These are phyloP conservation scores for Luzula sylvatica DNA, from an alignment of 176 grass and related monocot genomes.

Conservation along the genomic window DNA sequence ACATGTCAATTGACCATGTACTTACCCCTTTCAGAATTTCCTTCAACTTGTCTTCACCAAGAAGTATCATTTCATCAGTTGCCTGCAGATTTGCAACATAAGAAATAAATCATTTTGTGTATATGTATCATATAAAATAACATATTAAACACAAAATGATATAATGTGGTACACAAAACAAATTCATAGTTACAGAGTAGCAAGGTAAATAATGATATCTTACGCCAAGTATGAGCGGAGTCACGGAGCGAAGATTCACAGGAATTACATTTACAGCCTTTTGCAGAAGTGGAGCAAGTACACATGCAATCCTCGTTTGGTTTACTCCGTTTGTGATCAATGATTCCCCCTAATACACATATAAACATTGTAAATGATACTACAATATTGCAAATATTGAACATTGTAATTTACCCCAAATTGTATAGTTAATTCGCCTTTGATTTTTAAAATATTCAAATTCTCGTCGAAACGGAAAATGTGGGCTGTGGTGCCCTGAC, in stretches of 20 bases:
- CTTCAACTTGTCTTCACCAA: slow-evolving; percentile 27
- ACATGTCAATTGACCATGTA: background rate
- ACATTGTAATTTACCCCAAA: too few species aligned
- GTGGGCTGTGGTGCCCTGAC: background rate
- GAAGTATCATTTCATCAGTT: slow-evolving; percentile 30
- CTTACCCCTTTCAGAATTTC: slow-evolving; percentile 38
- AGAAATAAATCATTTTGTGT: too few species aligned
- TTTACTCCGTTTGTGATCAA: slow-evolving; percentile 39
- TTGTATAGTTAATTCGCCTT: background rate
- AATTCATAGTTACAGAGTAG: background rate
- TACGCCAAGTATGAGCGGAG: slow-evolving; percentile 46
- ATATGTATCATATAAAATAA: too few species aligned
- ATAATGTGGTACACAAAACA: too few species aligned
- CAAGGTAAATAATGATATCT: background rate
- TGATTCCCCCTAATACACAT: slow-evolving; percentile 23
- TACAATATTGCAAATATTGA: too few species aligned
- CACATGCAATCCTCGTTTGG: slow-evolving; percentile 24
- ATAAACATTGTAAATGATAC: background rate
- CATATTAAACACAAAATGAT: too few species aligned
- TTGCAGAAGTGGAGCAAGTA: slow-evolving; percentile 26
- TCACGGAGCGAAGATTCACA: background rate
- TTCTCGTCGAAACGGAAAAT: slow-evolving; percentile 3
- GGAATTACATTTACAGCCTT: slow-evolving; percentile 34
- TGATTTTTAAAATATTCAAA: background rate
- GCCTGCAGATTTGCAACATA: slow-evolving; percentile 15